Evolutionary conservation across 805 yeast species (phyloP), one percentile per base, ranked within the genome.

Genomic region (Komagataella kurtzmanii): DNA sequence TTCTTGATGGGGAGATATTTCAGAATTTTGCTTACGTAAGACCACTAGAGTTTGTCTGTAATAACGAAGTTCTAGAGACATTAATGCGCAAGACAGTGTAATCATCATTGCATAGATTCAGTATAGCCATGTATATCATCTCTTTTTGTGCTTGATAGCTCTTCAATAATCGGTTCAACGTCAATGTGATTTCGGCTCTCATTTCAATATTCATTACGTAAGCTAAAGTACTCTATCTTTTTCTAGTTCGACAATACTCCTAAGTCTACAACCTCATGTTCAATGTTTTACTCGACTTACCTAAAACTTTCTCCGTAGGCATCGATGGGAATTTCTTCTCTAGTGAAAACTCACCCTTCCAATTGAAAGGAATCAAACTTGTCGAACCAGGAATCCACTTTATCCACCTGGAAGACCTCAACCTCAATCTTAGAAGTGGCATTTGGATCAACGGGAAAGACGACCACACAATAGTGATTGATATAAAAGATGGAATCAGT

Each of bases 311-410:
- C 17, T 50, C 54, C 14, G 17, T 63, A 6, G 67, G 67, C 10
- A 50, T 64, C 7, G 65, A 64, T 49, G 50, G 58, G 5, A 53
- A 57, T 2, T 62, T 61, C 47, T 58, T 62, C 50, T 47, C 19
- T 3, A 12, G 21, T 17, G 36, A 30, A 18, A 10, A 50, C 10
- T 46, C 45, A 49, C 52, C 44, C 45, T 48, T 24, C n/a, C 52
- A 10, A 3, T 49, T 62, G 30, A 66, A 62, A 52, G 87, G 87
- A 1, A 69, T 82, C 55, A 79, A 79, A 55, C 61, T 64, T 17
- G 65, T 82, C 3, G 71, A 77, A 0, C 53, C 60, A 3, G 87
- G 87, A 0, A 48, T 71, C 0, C 88, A 82, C 61, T 61, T 79
- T 1, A 56, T 81, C 10, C 87, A 82, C 61, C 72, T 75, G 63